Conservation (phyloP, 2,329 filamentous ascomycete genomes). For the Tolypocladium guangdongense region DNA sequence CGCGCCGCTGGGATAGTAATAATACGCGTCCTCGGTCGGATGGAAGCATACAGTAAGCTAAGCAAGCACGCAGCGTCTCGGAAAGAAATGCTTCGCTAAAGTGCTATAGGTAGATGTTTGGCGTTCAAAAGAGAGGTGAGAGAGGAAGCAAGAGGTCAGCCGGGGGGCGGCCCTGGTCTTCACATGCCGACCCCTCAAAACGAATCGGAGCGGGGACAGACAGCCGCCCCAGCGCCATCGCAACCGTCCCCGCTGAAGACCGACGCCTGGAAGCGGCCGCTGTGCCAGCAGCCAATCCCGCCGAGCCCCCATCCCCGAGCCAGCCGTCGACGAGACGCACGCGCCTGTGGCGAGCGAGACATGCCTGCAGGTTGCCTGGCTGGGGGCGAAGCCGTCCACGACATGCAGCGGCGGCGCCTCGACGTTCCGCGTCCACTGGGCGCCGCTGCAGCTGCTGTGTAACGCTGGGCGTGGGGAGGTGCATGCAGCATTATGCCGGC, state of each 20-base stretch:
- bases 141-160: not conserved
- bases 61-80: not conserved
- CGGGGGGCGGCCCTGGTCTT: no score
- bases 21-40: not conserved
- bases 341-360: not conserved
- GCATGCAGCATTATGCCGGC: not conserved
- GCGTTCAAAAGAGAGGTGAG: not conserved
- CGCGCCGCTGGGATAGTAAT: not conserved
- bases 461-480: not conserved
- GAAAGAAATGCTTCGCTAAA: not conserved
- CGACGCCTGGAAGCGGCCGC: not conserved
- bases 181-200: not conserved
- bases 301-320: not conserved
- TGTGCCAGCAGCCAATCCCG: not conserved
- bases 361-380: not conserved
- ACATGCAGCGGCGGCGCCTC: not conserved
- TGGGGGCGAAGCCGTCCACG: not conserved
- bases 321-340: not conserved
- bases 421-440: not conserved
- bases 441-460: not conserved
- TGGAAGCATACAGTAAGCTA: not conserved
- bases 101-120: not conserved
- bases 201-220: not conserved
- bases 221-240: no score
- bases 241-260: not conserved